Conservation (phyloP, 129 eudicot species). For the Flaveria sonorensis region DNA sequence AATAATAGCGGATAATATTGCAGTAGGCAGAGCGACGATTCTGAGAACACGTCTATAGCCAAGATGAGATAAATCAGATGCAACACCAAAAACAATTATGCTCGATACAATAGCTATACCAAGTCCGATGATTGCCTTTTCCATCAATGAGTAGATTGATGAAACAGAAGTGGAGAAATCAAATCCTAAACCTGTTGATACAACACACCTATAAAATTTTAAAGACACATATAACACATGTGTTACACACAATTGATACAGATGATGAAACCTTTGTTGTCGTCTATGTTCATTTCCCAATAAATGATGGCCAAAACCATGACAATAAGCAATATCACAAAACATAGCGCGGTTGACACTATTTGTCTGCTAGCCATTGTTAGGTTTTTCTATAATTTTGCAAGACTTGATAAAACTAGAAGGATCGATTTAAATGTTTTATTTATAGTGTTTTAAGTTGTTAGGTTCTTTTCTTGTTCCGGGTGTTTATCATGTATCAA, state of each 20-base stretch:
- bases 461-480: conserved; percentile 35
- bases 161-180: not conserved
- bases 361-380: conserved; percentile 2
- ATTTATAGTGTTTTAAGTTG: not conserved
- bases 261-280: conserved; percentile 3
- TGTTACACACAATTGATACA: not conserved
- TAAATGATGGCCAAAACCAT: conserved; percentile 12
- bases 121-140: conserved; percentile 14
- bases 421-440: not conserved
- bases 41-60: too few relatives aligned
- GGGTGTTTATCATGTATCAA: conserved; percentile 6
- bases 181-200: conserved; percentile 21
- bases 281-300: conserved; percentile 4
- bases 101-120: not conserved
- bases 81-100: not conserved
- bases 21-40: not conserved
- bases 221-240: not conserved
- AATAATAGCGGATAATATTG: not conserved
- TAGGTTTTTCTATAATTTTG: not conserved
- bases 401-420: not conserved
- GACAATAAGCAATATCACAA: not conserved
- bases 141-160: not conserved
- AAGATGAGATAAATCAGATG: not conserved
- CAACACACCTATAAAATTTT: not conserved
- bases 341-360: not conserved